Conservation (phyloP, 345 rosid species). For the Arabidopsis thaliana region DNA sequence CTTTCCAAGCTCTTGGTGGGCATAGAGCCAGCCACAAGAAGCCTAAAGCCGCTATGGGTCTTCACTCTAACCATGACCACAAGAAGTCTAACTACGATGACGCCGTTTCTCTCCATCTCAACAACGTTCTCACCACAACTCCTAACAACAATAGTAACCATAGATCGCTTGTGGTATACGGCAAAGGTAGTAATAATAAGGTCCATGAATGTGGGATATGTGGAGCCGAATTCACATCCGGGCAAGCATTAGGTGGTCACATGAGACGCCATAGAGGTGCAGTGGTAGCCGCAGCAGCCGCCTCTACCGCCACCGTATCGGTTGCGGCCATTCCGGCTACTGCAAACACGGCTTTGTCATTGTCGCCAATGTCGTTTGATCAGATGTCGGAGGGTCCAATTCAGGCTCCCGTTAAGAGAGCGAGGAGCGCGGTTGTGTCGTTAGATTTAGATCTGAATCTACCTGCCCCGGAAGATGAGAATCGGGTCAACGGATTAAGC, state of each 20-base stretch:
- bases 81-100: slow-evolving; percentile 55
- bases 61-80: slow-evolving; percentile 36
- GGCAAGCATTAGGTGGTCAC: slow-evolving; percentile 98
- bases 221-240: slow-evolving; percentile 87
- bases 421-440: slow-evolving; percentile 58
- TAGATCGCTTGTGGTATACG: slow-evolving; percentile 34
- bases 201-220: slow-evolving; percentile 93
- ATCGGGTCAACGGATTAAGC: slow-evolving; percentile 50
- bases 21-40: slow-evolving; percentile 99
- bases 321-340: slow-evolving; percentile 31
- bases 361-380: slow-evolving; percentile 54
- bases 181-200: slow-evolving; percentile 47
- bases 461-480: slow-evolving; percentile 90
- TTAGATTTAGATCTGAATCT: slow-evolving; percentile 94
- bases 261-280: slow-evolving; percentile 91
- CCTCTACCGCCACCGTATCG: slow-evolving; percentile 32
- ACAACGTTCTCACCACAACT: slow-evolving; percentile 28
- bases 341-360: slow-evolving; percentile 51
- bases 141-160: slow-evolving; percentile 42
- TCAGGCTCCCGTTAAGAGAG: slow-evolving; percentile 49
- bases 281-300: slow-evolving; percentile 20
- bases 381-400: slow-evolving; percentile 46
- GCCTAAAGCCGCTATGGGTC: slow-evolving; percentile 50
- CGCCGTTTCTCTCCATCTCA: slow-evolving; percentile 67
- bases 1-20: slow-evolving; percentile 98